Evolutionary conservation across 306 rosid species (phyloP), one percentile per base, ranked within the genome.

Genomic region (Luffa aegyptiaca): DNA sequence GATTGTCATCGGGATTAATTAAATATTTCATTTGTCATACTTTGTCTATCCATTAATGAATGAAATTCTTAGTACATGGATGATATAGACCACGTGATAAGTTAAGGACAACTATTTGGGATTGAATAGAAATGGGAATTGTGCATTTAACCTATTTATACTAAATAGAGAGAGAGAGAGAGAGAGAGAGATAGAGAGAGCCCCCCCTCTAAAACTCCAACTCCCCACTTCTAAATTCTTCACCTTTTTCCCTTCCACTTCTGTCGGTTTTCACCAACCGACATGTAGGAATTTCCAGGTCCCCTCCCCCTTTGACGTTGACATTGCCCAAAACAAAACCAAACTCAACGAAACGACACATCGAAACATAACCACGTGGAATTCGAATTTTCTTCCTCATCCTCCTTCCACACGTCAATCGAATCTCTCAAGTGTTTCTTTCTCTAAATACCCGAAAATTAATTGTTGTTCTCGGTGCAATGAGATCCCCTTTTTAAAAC

Each of bases 181-280:
- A 55, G 52, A 41, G 7, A 2, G 3, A 49, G 17, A 55, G 7
- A 55, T 26, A 55, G 21, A 55, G 52, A 41, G 7, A 2, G 3
- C 53, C 21, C 59, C 59, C 20, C 26, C 20, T 55, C 56, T 16
- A 52, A 51, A 51, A 51, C 26, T 55, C 9, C 18, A 51, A 52
- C 31, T 7, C 31, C 37, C 42, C 42, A 31, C 41, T 36, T 8
- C 13, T 8, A 2, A 2, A 14, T 65, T 14, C 71, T 36, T 36
- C 13, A 20, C 31, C 31, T 69, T 39, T 69, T 69, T 44, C 1
- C 17, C 35, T 70, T 21, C 55, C 53, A 12, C 76, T 70, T 70
- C 1, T 70, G 76, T 70, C 76, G 76, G 76, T 2, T 21, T 71
- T 57, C 76, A 71, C 17, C 76, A 45, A 71, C 76, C 41, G 76